These are phyloP conservation scores for Zea luxurians DNA, from an alignment of 176 grass and related monocot genomes.

Conservation along the genomic window DNA sequence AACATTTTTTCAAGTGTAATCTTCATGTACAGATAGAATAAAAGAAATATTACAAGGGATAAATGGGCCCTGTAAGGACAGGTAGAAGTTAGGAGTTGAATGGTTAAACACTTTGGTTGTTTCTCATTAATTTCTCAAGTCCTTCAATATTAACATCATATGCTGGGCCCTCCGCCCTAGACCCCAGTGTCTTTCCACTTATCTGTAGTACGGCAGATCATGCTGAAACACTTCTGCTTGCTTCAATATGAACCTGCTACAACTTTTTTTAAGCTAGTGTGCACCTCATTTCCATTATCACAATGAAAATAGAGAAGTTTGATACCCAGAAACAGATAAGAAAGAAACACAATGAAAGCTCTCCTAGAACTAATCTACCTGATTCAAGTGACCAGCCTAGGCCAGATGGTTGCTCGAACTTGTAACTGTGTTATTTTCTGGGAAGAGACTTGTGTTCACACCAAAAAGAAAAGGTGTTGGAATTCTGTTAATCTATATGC, in stretches of 20 bases:
- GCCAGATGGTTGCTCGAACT: background rate
- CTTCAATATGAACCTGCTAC: background rate
- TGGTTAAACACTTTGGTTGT: background rate
- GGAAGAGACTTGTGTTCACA: background rate
- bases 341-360: background rate
- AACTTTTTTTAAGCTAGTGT: background rate
- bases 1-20: background rate
- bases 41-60: background rate
- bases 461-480: background rate
- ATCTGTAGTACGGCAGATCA: background rate
- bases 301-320: background rate
- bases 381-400: too few species aligned
- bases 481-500: background rate
- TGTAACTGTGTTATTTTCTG: background rate
- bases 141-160: background rate
- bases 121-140: background rate
- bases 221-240: constrained; percentile 8
- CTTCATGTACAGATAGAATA: background rate
- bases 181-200: background rate
- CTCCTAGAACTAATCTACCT: background rate
- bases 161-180: background rate
- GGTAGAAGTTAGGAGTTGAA: background rate
- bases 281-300: background rate
- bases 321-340: background rate
- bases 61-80: background rate